phyloP scores from a whole-genome alignment of 805 yeast species.

The Kuraishia molischiana region DNA sequence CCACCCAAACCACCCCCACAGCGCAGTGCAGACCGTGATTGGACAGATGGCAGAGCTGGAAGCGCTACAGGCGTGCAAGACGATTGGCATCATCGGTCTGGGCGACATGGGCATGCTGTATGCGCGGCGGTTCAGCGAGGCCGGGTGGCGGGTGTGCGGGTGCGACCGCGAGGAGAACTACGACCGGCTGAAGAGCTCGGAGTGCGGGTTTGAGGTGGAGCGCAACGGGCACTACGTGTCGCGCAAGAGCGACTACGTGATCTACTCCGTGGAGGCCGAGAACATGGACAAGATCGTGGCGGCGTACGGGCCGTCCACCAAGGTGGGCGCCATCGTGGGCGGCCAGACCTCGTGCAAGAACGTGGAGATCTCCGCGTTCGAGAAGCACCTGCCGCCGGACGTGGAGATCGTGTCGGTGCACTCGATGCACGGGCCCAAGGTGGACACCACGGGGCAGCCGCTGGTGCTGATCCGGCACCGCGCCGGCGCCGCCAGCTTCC shows the following conservation, averaged over 20 bases:
- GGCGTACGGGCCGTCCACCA: slow-evolving; percentile 78
- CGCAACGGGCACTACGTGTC: slow-evolving; percentile 79
- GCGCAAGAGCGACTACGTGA: slow-evolving; percentile 68
- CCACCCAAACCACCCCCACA: neutral
- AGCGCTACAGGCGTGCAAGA: slow-evolving; percentile 23
- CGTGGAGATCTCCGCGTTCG: slow-evolving; percentile 85
- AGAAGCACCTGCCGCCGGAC: slow-evolving; percentile 62
- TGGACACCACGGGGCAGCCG: slow-evolving; percentile 86
- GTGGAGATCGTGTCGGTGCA: slow-evolving; percentile 80
- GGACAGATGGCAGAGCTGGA: neutral
- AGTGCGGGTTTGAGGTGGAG: slow-evolving; percentile 44
- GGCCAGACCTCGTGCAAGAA: slow-evolving; percentile 96
- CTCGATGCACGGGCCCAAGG: slow-evolving; percentile 91
- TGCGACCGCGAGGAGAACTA: slow-evolving; percentile 71
- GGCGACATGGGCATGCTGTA: slow-evolving; percentile 96
- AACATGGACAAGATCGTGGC: slow-evolving; percentile 64
- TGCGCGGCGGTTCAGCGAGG: slow-evolving; percentile 64
- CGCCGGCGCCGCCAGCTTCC: slow-evolving; percentile 42
- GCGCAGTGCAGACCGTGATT: too few relatives aligned
- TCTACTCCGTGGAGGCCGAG: slow-evolving; percentile 92
- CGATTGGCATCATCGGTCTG: slow-evolving; percentile 85
- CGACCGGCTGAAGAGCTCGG: slow-evolving; percentile 30
- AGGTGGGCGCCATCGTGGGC: slow-evolving; percentile 86
- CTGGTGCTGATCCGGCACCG: slow-evolving; percentile 76
- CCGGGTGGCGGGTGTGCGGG: slow-evolving; percentile 87